These are phyloP conservation scores for Corylus americana DNA, from an alignment of 306 rosid genomes.

Conservation along the genomic window DNA sequence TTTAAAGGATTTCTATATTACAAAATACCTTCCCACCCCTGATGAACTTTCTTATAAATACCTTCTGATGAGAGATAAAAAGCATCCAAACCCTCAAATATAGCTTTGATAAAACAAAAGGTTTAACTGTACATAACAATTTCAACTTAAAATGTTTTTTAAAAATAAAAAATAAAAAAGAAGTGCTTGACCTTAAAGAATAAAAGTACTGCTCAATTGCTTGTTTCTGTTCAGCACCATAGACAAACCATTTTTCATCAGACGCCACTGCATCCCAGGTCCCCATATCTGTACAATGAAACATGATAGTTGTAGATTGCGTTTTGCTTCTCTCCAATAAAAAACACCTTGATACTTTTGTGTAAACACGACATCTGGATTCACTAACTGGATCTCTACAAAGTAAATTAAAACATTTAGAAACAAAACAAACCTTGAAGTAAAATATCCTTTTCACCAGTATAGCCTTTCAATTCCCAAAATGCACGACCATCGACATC, in stretches of 20 bases:
- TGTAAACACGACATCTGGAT: not conserved
- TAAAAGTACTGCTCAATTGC: conserved; percentile 33
- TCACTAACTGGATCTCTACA: not conserved
- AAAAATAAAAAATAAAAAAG: not conserved
- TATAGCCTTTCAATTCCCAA: conserved; percentile 41
- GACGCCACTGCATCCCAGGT: conserved; percentile 25
- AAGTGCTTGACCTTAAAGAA: conserved; percentile 1
- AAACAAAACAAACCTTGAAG: conserved; percentile 42
- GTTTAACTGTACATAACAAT: not conserved
- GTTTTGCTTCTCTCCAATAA: not conserved
- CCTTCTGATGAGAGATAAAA: not conserved
- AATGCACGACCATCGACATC: conserved; percentile 44
- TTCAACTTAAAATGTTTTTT: not conserved
- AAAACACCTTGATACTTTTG: not conserved
- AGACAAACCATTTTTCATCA: conserved; percentile 40
- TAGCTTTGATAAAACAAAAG: not conserved
- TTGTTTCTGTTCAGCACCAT: conserved; percentile 38
- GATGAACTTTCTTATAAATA: not conserved
- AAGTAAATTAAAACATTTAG: not conserved
- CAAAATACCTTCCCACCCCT: not conserved
- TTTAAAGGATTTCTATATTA: not conserved
- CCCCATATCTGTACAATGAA: conserved; percentile 34
- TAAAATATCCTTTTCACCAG: conserved; percentile 28
- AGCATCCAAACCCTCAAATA: not conserved
- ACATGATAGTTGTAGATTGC: not conserved